These are phyloP conservation scores for Metahyphopichia silvanorum DNA, from an alignment of 805 yeast genomes.

Conservation along the genomic window DNA sequence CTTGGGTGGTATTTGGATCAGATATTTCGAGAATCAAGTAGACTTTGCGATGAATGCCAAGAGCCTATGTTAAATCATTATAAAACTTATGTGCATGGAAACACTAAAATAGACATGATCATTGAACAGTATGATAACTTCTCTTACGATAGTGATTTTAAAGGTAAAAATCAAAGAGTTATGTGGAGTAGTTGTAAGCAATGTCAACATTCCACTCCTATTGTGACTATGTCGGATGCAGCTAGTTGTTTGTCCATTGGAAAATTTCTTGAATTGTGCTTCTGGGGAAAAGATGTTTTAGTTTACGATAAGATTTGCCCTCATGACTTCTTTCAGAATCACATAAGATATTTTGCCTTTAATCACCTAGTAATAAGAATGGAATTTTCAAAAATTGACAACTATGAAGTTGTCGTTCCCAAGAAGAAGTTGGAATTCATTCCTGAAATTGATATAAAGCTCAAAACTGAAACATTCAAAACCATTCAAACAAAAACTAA, in stretches of 20 bases:
- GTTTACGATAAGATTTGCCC: constrained; percentile 21
- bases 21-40: constrained; percentile 61
- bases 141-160: constrained; percentile 14
- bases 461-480: constrained; percentile 62
- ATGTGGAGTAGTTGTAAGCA: constrained; percentile 91
- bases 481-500: constrained; percentile 51
- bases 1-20: constrained; percentile 87
- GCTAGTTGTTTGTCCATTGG: constrained; percentile 93
- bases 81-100: constrained; percentile 84
- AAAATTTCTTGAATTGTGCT: constrained; percentile 81
- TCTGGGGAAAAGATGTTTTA: constrained; percentile 52
- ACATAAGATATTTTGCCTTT: constrained; percentile 79
- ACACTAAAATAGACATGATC: constrained; percentile 74
- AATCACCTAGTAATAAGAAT: constrained; percentile 75
- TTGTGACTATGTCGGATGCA: constrained; percentile 75
- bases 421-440: constrained; percentile 67
- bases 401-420: constrained; percentile 79
- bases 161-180: constrained; percentile 49
- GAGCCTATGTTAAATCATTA: constrained; percentile 68
- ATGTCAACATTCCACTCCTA: constrained; percentile 75
- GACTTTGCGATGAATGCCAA: constrained; percentile 78
- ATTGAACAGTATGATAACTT: constrained; percentile 49
- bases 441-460: constrained; percentile 62
- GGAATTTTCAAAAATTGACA: constrained; percentile 72
- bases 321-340: constrained; percentile 80